Conservation (phyloP, 2,329 filamentous ascomycete genomes). For the Trichoderma gracile region DNA sequence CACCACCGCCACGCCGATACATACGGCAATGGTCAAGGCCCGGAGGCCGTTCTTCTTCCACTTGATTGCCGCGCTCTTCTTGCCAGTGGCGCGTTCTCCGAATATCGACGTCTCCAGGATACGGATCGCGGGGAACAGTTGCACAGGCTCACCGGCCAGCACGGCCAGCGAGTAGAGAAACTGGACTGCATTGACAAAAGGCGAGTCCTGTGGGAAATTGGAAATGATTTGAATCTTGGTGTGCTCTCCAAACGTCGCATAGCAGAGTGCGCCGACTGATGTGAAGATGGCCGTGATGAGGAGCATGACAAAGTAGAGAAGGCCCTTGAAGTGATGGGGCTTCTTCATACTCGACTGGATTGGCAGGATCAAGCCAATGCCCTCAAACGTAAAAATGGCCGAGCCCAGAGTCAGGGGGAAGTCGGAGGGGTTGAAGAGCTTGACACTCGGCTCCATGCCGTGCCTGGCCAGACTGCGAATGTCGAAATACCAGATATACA, state of each 20-base stretch:
- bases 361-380: constrained; percentile 73
- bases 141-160: constrained; percentile 71
- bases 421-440: constrained; percentile 66
- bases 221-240: constrained; percentile 75
- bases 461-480: constrained; percentile 55
- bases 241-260: constrained; percentile 68
- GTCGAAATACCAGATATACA: constrained; percentile 74
- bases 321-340: constrained; percentile 64
- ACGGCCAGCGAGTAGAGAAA: constrained; percentile 74
- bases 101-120: constrained; percentile 71
- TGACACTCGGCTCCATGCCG: constrained; percentile 62
- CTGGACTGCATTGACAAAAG: constrained; percentile 74
- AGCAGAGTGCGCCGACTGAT: constrained; percentile 70
- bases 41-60: constrained; percentile 76
- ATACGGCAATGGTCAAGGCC: constrained; percentile 56
- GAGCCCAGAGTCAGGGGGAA: constrained; percentile 73
- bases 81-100: constrained; percentile 64
- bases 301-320: constrained; percentile 69
- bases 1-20: constrained; percentile 60
- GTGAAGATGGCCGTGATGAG: constrained; percentile 73
- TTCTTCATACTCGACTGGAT: constrained; percentile 75
- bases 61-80: constrained; percentile 63
- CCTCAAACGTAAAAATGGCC: constrained; percentile 77
- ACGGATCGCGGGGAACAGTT: constrained; percentile 71
- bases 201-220: constrained; percentile 70